A percentile compares a stretch with the other conserved stretches of the same genome.
Evolutionary conservation across 2,329 filamentous ascomycete genomes (phyloP).

Genomic region (Bimuria novae-zelandiae): DNA sequence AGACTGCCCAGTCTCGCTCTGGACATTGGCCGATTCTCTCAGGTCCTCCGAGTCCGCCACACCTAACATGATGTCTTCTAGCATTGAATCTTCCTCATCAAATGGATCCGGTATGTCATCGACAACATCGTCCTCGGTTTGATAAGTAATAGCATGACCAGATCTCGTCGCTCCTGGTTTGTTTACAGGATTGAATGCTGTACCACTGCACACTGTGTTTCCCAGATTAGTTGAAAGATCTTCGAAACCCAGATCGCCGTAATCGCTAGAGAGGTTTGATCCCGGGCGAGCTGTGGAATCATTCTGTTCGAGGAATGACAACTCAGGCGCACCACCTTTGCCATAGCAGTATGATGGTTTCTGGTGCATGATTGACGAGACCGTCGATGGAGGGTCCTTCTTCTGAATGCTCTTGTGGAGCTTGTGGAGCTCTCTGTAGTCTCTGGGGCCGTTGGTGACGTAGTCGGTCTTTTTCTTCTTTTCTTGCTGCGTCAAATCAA

Average conservation of each 20-base stretch:
- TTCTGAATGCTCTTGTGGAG: slow-evolving; percentile 32
- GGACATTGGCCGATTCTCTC: background rate
- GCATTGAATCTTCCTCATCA: slow-evolving; percentile 36
- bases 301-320: slow-evolving; percentile 27
- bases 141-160: background rate
- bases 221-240: slow-evolving; percentile 14
- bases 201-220: background rate
- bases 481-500: slow-evolving; percentile 40
- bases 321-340: slow-evolving; percentile 23
- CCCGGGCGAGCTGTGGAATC: background rate
- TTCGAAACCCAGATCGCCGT: slow-evolving; percentile 29
- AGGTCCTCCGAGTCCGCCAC: slow-evolving; percentile 37
- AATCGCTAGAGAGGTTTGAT: slow-evolving; percentile 29
- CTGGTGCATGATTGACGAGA: slow-evolving; percentile 32
- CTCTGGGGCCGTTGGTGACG: slow-evolving; percentile 18
- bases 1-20: background rate
- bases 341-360: slow-evolving; percentile 35
- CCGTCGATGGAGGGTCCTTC: slow-evolving; percentile 22
- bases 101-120: slow-evolving; percentile 27
- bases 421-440: slow-evolving; percentile 30
- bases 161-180: background rate
- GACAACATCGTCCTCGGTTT: background rate
- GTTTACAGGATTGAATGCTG: background rate
- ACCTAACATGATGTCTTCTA: slow-evolving; percentile 39
- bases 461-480: slow-evolving; percentile 32